Evolutionary conservation across 1,139 yeast species (phyloP).

Genomic region (Spathaspora sp.): DNA sequence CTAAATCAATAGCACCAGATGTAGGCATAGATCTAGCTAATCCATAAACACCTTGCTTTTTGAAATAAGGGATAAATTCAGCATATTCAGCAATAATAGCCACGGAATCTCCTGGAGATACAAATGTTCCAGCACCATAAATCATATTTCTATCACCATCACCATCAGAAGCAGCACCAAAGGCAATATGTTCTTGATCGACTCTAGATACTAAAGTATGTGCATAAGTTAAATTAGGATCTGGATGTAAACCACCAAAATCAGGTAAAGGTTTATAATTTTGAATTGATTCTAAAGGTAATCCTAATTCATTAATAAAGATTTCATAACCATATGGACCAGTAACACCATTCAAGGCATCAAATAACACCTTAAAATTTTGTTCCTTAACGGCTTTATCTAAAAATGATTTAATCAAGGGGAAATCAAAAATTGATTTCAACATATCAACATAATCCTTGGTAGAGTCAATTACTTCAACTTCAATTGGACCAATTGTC

Average conservation of each 20-base stretch:
- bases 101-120: slow-evolving; percentile 97
- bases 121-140: slow-evolving; percentile 93
- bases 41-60: slow-evolving; percentile 83
- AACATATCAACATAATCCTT: slow-evolving; percentile 74
- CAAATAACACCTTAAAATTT: slow-evolving; percentile 76
- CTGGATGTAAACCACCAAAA: slow-evolving; percentile 97
- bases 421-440: slow-evolving; percentile 87
- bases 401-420: slow-evolving; percentile 72
- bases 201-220: slow-evolving; percentile 82
- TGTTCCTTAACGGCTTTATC: slow-evolving; percentile 39
- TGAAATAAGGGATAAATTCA: slow-evolving; percentile 83
- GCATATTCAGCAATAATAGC: slow-evolving; percentile 97
- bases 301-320: slow-evolving; percentile 81
- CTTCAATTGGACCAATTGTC: slow-evolving; percentile 53
- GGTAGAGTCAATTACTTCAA: slow-evolving; percentile 84
- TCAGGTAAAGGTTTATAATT: slow-evolving; percentile 80
- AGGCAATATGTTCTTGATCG: slow-evolving; percentile 75
- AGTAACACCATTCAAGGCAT: slow-evolving; percentile 92
- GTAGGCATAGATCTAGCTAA: slow-evolving; percentile 99
- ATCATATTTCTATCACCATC: slow-evolving; percentile 99
- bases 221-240: slow-evolving; percentile 96
- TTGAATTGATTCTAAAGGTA: slow-evolving; percentile 70
- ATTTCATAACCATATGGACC: slow-evolving; percentile 93
- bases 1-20: slow-evolving; percentile 89
- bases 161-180: slow-evolving; percentile 99